A percentile compares a stretch with the other conserved stretches of the same genome.
phyloP scores from a whole-genome alignment of 768 basidiomycete species.

The Polyporus arcularius region DNA sequence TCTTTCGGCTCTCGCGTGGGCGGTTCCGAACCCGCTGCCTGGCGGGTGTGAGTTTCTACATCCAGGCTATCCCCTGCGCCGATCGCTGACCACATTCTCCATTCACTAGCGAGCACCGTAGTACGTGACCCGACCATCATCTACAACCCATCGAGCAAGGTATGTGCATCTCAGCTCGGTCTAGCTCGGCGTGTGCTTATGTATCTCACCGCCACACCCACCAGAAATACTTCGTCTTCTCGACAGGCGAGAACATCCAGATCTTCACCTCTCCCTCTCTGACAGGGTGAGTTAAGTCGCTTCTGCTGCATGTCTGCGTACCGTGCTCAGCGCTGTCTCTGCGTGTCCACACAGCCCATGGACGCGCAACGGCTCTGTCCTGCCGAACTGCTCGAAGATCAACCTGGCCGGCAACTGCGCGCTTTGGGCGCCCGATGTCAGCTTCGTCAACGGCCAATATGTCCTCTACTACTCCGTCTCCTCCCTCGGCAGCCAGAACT shows the following conservation, averaged over 20 bases:
- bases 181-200: neutral
- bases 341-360: neutral
- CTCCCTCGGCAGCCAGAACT: neutral
- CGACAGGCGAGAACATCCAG: neutral
- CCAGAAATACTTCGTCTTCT: constrained; percentile 5
- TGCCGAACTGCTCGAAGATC: neutral
- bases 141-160: neutral
- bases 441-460: neutral
- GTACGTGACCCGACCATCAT: constrained; percentile 1
- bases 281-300: neutral
- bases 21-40: neutral
- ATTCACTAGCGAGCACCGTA: neutral
- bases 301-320: neutral
- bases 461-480: constrained; percentile 7
- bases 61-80: neutral
- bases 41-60: neutral
- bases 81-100: neutral
- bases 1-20: neutral
- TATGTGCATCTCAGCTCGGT: neutral
- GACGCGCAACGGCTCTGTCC: neutral
- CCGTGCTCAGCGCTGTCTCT: neutral
- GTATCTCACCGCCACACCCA: neutral
- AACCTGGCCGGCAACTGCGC: neutral
- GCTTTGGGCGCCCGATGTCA: constrained; percentile 1
- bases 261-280: constrained; percentile 1